Conservation (phyloP, 192 early-diverging fungal genomes). For the Entrophospora sp. region DNA sequence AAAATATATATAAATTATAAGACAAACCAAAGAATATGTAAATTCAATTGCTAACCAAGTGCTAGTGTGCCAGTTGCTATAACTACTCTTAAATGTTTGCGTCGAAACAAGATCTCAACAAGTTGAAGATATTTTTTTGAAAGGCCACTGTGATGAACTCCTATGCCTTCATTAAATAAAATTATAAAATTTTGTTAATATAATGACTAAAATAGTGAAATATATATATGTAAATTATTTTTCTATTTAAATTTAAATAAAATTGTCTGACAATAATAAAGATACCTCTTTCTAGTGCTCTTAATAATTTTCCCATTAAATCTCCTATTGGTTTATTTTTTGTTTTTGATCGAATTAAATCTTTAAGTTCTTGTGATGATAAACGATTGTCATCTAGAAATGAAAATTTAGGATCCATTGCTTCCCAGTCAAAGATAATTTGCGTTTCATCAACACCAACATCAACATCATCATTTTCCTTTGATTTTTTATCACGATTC, state of each 20-base stretch:
- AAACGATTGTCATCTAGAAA: conserved; percentile 20
- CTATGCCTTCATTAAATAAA: too few relatives aligned
- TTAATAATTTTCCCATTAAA: conserved; percentile 1
- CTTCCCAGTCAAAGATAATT: conserved; percentile 25
- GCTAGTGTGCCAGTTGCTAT: conserved; percentile 31
- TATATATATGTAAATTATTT: too few relatives aligned
- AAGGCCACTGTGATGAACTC: conserved; percentile 35
- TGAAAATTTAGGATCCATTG: conserved; percentile 25
- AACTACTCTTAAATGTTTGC: conserved; percentile 26
- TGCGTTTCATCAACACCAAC: not conserved
- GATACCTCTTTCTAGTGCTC: conserved; percentile 30
- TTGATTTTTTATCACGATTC: not conserved
- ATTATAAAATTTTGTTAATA: not conserved
- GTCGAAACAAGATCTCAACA: conserved; percentile 34
- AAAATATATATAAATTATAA: too few relatives aligned
- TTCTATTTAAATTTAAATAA: too few relatives aligned
- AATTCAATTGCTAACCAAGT: not conserved
- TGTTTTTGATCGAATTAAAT: too few relatives aligned
- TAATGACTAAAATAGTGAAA: too few relatives aligned
- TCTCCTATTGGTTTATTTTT: not conserved
- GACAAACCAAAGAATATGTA: too few relatives aligned
- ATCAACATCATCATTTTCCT: not conserved
- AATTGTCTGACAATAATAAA: too few relatives aligned
- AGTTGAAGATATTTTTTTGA: conserved; percentile 22
- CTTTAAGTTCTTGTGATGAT: conserved; percentile 15